These are phyloP conservation scores for Wickerhamomyces chaumierensis DNA, from an alignment of 805 yeast genomes.

Conservation along the genomic window DNA sequence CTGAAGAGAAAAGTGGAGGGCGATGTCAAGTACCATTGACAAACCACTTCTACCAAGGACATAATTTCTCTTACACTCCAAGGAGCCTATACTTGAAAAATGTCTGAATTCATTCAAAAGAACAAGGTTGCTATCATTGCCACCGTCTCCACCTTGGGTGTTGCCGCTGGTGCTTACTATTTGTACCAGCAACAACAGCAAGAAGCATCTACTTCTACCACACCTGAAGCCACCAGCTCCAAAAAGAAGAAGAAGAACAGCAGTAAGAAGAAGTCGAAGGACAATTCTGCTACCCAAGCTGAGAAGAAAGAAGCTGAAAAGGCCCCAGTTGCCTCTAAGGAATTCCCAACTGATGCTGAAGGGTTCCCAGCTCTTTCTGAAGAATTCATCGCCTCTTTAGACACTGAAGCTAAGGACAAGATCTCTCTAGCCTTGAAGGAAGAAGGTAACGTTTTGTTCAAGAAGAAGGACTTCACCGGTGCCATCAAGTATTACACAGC, in stretches of 20 bases:
- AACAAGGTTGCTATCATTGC: conserved; percentile 54
- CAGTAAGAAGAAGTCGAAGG: conserved; percentile 30
- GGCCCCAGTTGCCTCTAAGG: conserved; percentile 7
- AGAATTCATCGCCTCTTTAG: conserved; percentile 32
- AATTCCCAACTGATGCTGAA: conserved; percentile 40
- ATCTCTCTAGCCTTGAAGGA: conserved; percentile 74
- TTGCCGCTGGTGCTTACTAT: conserved; percentile 50
- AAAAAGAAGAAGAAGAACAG: conserved; percentile 29
- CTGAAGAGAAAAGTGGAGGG: no score
- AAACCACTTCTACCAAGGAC: no score
- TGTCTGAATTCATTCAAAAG: conserved; percentile 25
- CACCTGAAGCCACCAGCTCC: conserved; percentile 5
- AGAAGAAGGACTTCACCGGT: conserved; percentile 51
- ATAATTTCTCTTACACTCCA: no score
- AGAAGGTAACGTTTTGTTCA: conserved; percentile 78
- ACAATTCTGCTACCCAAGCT: conserved; percentile 8
- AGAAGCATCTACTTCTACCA: conserved; percentile 12
- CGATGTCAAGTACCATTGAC: no score
- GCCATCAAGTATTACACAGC: conserved; percentile 73
- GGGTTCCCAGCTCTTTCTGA: conserved; percentile 51
- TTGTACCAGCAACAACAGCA: conserved; percentile 31
- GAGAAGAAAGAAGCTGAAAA: no score
- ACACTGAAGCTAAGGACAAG: conserved; percentile 41
- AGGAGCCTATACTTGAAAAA: conserved; percentile 1
- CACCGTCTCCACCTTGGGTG: conserved; percentile 33